Evolutionary conservation across 2,329 filamentous ascomycete genomes (phyloP), one percentile per base, ranked within the genome.

Genomic region (Colletotrichum euphorbiae): DNA sequence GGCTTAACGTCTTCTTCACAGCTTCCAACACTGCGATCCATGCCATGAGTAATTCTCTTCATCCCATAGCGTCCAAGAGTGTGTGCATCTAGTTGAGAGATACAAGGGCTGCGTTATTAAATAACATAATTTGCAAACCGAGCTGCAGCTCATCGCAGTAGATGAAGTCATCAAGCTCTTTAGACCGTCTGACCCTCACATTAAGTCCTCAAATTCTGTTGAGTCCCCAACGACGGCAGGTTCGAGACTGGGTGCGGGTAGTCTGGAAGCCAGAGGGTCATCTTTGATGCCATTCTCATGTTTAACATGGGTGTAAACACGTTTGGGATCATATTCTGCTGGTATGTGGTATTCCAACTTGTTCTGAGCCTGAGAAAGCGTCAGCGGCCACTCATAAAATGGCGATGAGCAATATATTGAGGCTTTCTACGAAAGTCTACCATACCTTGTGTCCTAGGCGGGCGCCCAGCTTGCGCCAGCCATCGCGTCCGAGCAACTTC

Each of bases 121-220:
- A 87, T 0, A 79, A 78, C 2, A 80, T 79, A 50, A 87, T 75
- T 62, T 85, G 82, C 4, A 87, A 73, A 6, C 78, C 78, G 4
- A 87, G 71, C 71, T 83, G 81, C 1, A 84, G 84, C n/a, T 69
- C 72, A 72, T 85, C 83, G 4, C 72, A 66, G 57, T 74, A 72
- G 12, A 83, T 55, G 67, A 79, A 83, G 62, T 84, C 82, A 1
- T 76, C 0, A 83, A 67, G 4, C 67, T 75, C 7, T 15, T 54
- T 0, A 72, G 73, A 9, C 61, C 67, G 3, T 65, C 67, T 6
- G 13, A 11, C 19, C 15, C 13, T 51, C 33, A 12, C 24, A 28
- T 2, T 0, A 51, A 51, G 3, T 51, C 24, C 2, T 28, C 13
- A 4, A 33, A 51, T 28, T 51, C 48, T 0, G 6, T 17, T 0